Evolutionary conservation across 371 early-diverging fungal species (phyloP).

Genomic region (Mucor indicus): DNA sequence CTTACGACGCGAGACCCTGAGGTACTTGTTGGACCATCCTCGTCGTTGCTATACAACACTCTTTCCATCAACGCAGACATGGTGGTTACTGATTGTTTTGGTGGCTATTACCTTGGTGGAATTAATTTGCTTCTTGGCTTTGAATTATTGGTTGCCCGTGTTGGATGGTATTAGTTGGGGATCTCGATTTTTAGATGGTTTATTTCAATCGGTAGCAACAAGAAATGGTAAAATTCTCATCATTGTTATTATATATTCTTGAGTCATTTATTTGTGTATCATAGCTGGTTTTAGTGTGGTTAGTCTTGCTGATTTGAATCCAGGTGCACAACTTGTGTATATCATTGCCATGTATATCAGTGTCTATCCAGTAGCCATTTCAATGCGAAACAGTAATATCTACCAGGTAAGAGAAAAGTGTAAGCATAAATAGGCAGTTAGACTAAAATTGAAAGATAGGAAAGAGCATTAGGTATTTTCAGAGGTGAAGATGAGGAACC

Average conservation of each 20-base stretch:
- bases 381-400: slow-evolving; percentile 50
- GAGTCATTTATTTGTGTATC: too few species aligned
- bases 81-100: slow-evolving; percentile 44
- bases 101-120: slow-evolving; percentile 37
- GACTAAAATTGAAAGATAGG: slow-evolving; percentile 14
- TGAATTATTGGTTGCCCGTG: slow-evolving; percentile 48
- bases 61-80: slow-evolving; percentile 45
- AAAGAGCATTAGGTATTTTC: slow-evolving; percentile 47
- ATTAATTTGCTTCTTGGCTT: slow-evolving; percentile 34
- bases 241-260: too few species aligned
- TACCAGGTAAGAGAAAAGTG: slow-evolving; percentile 33
- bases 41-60: slow-evolving; percentile 45
- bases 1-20: slow-evolving; percentile 37
- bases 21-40: slow-evolving; percentile 44
- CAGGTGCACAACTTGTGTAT: slow-evolving; percentile 42
- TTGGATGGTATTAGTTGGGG: slow-evolving; percentile 35
- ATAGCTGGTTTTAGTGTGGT: slow-evolving; percentile 46
- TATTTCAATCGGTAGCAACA: slow-evolving; percentile 49
- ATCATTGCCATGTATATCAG: slow-evolving; percentile 55
- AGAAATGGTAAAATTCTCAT: slow-evolving; percentile 32
- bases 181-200: slow-evolving; percentile 41
- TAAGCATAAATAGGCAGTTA: not conserved
- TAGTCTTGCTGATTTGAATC: slow-evolving; percentile 39
- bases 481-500: slow-evolving; percentile 33
- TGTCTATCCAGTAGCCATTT: slow-evolving; percentile 52